Percentiles rank a stretch among this genome's conserved stretches.
Conservation (phyloP, 176 grass and related monocot genomes). For the Phoenix dactylifera region DNA sequence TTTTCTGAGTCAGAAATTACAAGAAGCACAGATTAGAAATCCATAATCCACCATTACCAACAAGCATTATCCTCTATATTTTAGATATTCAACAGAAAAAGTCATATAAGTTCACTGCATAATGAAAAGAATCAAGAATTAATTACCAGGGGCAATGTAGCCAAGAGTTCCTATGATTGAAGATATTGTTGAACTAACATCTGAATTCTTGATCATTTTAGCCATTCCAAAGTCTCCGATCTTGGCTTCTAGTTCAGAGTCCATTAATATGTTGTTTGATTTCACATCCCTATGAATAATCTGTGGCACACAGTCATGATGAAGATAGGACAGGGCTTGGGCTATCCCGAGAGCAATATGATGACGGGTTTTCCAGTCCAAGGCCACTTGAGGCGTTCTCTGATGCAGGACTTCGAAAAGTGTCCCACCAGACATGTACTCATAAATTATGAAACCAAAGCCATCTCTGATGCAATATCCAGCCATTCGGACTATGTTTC, state of each 20-base stretch:
- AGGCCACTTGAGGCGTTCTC: conserved; percentile 21
- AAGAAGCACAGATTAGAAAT: background rate
- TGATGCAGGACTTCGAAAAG: conserved; percentile 39
- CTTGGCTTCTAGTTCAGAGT: conserved; percentile 43
- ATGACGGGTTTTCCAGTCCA: conserved; percentile 29
- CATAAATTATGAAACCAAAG: conserved; percentile 30
- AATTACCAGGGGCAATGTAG: conserved; percentile 66
- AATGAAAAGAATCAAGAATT: too few species aligned
- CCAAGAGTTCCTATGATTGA: conserved; percentile 51
- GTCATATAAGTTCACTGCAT: too few species aligned
- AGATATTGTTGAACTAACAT: conserved; percentile 28
- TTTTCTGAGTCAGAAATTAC: conserved; percentile 22
- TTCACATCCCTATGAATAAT: conserved; percentile 61
- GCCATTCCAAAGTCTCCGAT: conserved; percentile 54
- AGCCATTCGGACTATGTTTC: conserved; percentile 49
- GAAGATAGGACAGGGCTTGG: conserved; percentile 46
- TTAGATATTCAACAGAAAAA: too few species aligned
- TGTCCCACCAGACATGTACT: conserved; percentile 41
- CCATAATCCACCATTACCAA: background rate
- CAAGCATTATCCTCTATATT: too few species aligned
- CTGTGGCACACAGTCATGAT: conserved; percentile 57
- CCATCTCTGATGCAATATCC: conserved; percentile 47
- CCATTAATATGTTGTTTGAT: conserved; percentile 54
- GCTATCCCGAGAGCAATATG: conserved; percentile 31
- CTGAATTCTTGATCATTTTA: conserved; percentile 25